Base-by-base conservation (phyloP, 768 basidiomycete genomes). In the Heimioporus sp. region DNA sequence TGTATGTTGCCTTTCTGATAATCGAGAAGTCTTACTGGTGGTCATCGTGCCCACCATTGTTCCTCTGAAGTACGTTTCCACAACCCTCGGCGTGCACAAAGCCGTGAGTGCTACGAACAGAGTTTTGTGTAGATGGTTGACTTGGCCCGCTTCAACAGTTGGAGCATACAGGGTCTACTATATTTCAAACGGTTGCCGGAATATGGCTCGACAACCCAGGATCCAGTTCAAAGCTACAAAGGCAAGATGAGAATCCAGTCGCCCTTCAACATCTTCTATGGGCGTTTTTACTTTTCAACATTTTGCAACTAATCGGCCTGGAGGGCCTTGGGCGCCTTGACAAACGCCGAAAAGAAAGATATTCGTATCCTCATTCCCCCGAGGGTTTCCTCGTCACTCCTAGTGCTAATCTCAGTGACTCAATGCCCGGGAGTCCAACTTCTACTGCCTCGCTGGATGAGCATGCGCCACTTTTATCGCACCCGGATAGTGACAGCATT, bases 41-140 rank as follows among this genome's bases (percentile, higher is more conserved):
- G 75, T 91, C 15, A 73, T 91, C 32, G 89, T 90, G 0, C 87
- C 89, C 1, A 79, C 77, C 46, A 79, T 91, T 28, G 86, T 91
- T 0, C 78, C 82, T 8, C 57, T 77, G 17, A 86, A 85, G 64
- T 90, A 86, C 65, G 81, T 91, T 41, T 85, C 86, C 2, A 90
- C 90, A 1, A 87, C 86, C 5, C 73, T 91, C 0, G 89, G 87
- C 1, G 82, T 83, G 8, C 87, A 91, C 63, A 90, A 91, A 65
- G 82, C 83, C 63, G 89, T 89, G 70, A 55, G 84, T 69, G 11
- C 16, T 39, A 49, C 35, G 24, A 20, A 46, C 9, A 20, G 24
- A 5, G 6, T 28, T 28, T 28, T 5, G 40, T 30, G 11, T 10
- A 36, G 24, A 35, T 42, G 21, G 8, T 55, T 19, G 53, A 19